Evolutionary conservation across 2,329 filamentous ascomycete species (phyloP).

Genomic region (Aspergillus fijiensis): DNA sequence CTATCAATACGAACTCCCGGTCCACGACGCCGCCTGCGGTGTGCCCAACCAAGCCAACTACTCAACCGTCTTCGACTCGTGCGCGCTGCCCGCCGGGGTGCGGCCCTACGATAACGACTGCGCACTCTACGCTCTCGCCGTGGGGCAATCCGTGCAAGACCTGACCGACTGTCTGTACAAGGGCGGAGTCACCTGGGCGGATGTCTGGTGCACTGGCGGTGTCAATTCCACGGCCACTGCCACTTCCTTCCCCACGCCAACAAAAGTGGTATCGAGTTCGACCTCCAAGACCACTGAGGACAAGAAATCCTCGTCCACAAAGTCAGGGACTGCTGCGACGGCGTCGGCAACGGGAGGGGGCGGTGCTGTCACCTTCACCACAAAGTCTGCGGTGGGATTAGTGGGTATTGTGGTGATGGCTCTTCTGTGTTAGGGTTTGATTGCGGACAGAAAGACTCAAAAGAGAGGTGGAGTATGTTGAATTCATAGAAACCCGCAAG

Average conservation of each 20-base stretch:
- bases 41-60: conserved; percentile 25
- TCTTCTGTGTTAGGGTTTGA: no score
- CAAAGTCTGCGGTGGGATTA: no score
- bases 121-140: conserved; percentile 23
- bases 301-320: no score
- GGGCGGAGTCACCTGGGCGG: conserved; percentile 22
- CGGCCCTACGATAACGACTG: conserved; percentile 24
- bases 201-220: conserved; percentile 27
- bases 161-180: conserved; percentile 28
- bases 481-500: no score
- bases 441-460: no score
- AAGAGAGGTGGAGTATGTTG: no score
- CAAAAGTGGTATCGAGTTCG: no score
- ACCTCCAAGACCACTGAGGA: no score
- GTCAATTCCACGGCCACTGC: conserved; percentile 14
- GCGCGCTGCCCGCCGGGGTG: conserved; percentile 21
- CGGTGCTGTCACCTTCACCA: no score
- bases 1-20: conserved; percentile 26
- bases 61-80: conserved; percentile 17
- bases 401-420: no score
- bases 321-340: conserved; percentile 4
- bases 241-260: conserved; percentile 15
- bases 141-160: conserved; percentile 25
- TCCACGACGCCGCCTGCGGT: conserved; percentile 27
- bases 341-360: not conserved